Conservation (phyloP, 1,139 yeast species). For the Geotrichum aggregatum region DNA sequence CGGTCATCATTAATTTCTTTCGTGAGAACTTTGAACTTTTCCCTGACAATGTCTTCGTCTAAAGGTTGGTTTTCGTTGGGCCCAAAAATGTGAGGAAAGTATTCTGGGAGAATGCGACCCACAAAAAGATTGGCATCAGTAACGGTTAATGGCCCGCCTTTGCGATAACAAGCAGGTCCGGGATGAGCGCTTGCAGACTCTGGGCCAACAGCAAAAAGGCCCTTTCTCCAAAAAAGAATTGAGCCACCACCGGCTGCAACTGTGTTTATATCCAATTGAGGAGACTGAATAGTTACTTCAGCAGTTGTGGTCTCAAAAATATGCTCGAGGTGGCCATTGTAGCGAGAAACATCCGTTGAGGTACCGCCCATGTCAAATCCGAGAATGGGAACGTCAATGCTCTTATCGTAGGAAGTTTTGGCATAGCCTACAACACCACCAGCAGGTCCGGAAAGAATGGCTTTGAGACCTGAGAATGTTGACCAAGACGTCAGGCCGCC, state of each 20-base stretch:
- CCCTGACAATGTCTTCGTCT: constrained; percentile 42
- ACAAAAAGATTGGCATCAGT: constrained; percentile 53
- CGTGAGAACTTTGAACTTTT: constrained; percentile 44
- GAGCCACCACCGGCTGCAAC: constrained; percentile 63
- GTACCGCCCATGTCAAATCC: constrained; percentile 65
- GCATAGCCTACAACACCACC: constrained; percentile 60
- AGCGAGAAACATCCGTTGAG: constrained; percentile 54
- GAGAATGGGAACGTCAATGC: constrained; percentile 41
- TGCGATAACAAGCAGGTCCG: constrained; percentile 56
- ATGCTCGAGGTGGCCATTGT: constrained; percentile 48
- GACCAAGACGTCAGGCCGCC: constrained; percentile 52
- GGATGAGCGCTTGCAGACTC: constrained; percentile 57
- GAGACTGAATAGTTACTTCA: constrained; percentile 53
- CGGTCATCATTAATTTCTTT: constrained; percentile 43
- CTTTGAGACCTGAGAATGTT: constrained; percentile 49
- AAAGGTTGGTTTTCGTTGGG: constrained; percentile 49
- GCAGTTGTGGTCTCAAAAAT: constrained; percentile 55
- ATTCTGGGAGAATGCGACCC: constrained; percentile 49
- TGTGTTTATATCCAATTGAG: constrained; percentile 55
- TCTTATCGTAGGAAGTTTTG: constrained; percentile 42
- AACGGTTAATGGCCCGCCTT: constrained; percentile 54
- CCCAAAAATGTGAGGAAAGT: constrained; percentile 53
- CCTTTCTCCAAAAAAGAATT: constrained; percentile 48
- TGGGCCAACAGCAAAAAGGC: constrained; percentile 53
- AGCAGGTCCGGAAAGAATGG: constrained; percentile 56